A percentile compares a stretch with the other conserved stretches of the same genome.
These are phyloP conservation scores for Tinospora cordifolia DNA, from an alignment of 164 flowering plant genomes.

Conservation along the genomic window DNA sequence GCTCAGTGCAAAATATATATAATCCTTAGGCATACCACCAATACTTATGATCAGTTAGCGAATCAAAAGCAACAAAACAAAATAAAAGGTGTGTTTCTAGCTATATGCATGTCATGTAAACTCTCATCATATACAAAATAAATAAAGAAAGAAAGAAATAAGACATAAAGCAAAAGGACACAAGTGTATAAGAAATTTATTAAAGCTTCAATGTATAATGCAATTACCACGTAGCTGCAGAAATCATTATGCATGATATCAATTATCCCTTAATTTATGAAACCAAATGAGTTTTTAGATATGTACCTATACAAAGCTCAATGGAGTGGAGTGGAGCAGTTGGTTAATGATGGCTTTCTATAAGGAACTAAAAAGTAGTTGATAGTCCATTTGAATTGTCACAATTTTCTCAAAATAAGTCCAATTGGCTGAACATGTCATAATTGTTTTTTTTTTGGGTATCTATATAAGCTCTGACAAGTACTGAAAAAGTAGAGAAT, in stretches of 20 bases:
- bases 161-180: constrained; percentile 1
- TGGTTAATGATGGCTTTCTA: too few relatives aligned
- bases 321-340: too few relatives aligned
- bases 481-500: neutral
- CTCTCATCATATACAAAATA: too few relatives aligned
- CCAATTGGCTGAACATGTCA: neutral
- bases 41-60: too few relatives aligned
- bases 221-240: neutral
- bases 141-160: neutral
- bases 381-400: neutral
- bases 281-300: too few relatives aligned
- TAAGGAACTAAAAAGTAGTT: too few relatives aligned
- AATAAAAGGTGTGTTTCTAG: too few relatives aligned
- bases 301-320: too few relatives aligned
- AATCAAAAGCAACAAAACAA: neutral
- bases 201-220: neutral
- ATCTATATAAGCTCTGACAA: neutral
- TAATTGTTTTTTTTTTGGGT: neutral
- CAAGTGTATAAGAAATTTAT: neutral
- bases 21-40: too few relatives aligned
- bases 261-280: neutral
- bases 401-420: neutral
- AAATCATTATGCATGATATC: neutral
- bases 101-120: too few relatives aligned
- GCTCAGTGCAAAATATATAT: too few relatives aligned